These are phyloP conservation scores for Nakaseomyces bracarensis DNA, from an alignment of 1,139 yeast species.

Conservation along the genomic window DNA sequence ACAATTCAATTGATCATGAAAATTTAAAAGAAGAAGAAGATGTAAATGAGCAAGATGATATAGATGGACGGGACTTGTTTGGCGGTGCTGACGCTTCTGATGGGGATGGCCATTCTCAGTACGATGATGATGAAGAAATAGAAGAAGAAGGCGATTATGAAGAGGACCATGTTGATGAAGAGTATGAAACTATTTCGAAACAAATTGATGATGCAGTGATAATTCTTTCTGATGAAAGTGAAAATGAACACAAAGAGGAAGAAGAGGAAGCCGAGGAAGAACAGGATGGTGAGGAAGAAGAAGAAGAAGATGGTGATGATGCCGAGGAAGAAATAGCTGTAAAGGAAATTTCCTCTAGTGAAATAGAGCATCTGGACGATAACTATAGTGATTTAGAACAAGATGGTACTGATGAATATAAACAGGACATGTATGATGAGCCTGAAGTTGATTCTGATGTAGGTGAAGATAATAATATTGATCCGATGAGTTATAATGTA, in stretches of 20 bases:
- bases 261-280: neutral
- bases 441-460: neutral
- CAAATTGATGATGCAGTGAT: no score
- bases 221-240: no score
- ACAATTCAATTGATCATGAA: neutral
- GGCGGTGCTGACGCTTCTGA: no score
- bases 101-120: no score
- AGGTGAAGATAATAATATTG: neutral
- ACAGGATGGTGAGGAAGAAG: neutral
- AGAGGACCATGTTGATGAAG: no score
- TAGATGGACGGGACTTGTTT: no score
- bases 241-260: neutral
- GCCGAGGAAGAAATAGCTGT: conserved; percentile 9
- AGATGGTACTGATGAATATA: conserved; percentile 7
- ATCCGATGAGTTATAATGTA: neutral
- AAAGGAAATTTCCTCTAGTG: no score
- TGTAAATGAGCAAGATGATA: neutral
- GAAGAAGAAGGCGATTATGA: no score
- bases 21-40: neutral
- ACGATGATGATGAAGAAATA: no score
- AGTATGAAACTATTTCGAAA: no score
- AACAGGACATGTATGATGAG: neutral
- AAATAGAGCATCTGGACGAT: no score
- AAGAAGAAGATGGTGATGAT: conserved; percentile 3
- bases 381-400: no score